These are phyloP conservation scores for Hemerocallis citrina DNA, from an alignment of 106 monocot genomes.

Conservation along the genomic window DNA sequence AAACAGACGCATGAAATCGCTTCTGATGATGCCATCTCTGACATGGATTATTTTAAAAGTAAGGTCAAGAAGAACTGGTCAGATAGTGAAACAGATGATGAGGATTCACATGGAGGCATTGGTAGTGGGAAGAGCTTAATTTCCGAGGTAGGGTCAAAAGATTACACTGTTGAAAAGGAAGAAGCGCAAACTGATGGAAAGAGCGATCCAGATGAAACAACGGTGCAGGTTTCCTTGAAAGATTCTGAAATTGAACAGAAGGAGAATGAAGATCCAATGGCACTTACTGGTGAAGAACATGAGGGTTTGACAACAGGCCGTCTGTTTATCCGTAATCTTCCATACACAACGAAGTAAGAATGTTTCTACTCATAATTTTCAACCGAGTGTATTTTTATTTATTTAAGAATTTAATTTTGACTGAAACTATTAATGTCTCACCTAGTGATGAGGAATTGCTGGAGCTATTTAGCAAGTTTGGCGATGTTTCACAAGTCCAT, in stretches of 20 bases:
- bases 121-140: background rate
- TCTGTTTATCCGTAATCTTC: conserved; percentile 85
- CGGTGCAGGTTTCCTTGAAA: conserved; percentile 1
- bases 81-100: conserved; percentile 65
- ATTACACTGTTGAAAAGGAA: conserved; percentile 4
- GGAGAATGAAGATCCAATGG: conserved; percentile 13
- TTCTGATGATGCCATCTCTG: conserved; percentile 38
- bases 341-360: conserved; percentile 71
- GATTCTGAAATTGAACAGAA: conserved; percentile 17
- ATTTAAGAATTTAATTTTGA: too few relatives aligned
- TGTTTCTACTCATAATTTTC: conserved; percentile 1
- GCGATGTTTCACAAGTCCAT: conserved; percentile 78
- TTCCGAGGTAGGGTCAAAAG: conserved; percentile 9
- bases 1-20: conserved; percentile 11
- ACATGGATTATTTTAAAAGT: conserved; percentile 85
- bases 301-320: conserved; percentile 54
- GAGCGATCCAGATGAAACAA: conserved; percentile 5
- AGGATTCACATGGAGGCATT: conserved; percentile 9
- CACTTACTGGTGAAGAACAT: conserved; percentile 31
- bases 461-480: conserved; percentile 75
- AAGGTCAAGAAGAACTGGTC: conserved; percentile 81
- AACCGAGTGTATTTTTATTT: conserved; percentile 3
- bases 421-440: conserved; percentile 12
- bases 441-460: conserved; percentile 80
- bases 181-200: conserved; percentile 1